Conservation (phyloP, 495 filamentous ascomycete genomes). For the Penicillium coprophilum region DNA sequence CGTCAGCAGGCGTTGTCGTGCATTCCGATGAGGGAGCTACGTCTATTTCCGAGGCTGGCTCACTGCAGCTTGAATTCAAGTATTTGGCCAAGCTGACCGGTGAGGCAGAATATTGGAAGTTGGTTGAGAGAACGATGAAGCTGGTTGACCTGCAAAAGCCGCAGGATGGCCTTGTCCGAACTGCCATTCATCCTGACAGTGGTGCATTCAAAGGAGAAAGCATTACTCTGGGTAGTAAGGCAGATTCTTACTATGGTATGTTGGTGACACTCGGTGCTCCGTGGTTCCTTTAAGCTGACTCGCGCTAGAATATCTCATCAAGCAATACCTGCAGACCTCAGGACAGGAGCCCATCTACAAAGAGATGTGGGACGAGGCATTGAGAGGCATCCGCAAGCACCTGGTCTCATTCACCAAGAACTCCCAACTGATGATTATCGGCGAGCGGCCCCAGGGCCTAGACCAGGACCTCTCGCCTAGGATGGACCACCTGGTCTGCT, state of each 20-base stretch:
- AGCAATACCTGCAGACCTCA: constrained; percentile 92
- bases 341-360: constrained; percentile 82
- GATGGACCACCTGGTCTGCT: constrained; percentile 98
- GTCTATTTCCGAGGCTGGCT: constrained; percentile 89
- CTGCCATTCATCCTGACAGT: constrained; percentile 77
- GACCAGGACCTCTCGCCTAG: constrained; percentile 66
- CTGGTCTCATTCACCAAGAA: constrained; percentile 83
- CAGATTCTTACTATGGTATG: constrained; percentile 90
- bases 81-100: constrained; percentile 94
- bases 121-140: constrained; percentile 87
- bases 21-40: constrained; percentile 88
- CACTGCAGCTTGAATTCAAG: constrained; percentile 94
- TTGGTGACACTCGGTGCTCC: neutral
- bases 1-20: constrained; percentile 67
- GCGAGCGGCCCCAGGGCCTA: constrained; percentile 78
- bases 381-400: constrained; percentile 85
- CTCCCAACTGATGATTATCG: constrained; percentile 78
- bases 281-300: constrained; percentile 1
- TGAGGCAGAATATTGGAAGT: constrained; percentile 85
- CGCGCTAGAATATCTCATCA: constrained; percentile 80
- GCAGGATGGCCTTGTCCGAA: constrained; percentile 83
- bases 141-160: constrained; percentile 77
- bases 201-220: constrained; percentile 79
- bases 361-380: constrained; percentile 88
- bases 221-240: constrained; percentile 87